Conservation (phyloP, 495 filamentous ascomycete species). For the Penicillium arizonense region DNA sequence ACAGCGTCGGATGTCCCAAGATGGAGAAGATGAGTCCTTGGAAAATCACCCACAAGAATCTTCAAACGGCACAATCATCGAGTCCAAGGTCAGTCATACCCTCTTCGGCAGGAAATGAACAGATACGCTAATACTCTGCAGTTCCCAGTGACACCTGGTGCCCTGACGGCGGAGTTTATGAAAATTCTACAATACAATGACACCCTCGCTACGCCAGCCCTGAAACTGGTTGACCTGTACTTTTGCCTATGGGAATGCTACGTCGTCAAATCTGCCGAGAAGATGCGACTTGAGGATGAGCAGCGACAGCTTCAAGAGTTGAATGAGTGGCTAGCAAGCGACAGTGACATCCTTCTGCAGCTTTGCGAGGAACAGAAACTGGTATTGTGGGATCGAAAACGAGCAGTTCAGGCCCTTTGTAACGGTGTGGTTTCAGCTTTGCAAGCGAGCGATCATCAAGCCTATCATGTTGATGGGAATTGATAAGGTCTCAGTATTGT, state of each 20-base stretch:
- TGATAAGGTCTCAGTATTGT: not conserved
- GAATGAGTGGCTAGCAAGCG: slow-evolving; percentile 7
- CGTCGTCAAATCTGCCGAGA: not conserved
- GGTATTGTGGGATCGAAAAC: slow-evolving; percentile 1
- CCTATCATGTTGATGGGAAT: not conserved
- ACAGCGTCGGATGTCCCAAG: not conserved
- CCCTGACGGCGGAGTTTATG: too few species aligned
- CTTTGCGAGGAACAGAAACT: not conserved
- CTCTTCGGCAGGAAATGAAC: too few species aligned
- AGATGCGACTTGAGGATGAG: slow-evolving; percentile 1
- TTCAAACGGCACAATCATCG: too few species aligned
- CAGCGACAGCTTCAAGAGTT: not conserved
- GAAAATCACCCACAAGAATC: too few species aligned
- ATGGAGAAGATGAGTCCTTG: not conserved
- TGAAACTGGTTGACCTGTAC: not conserved
- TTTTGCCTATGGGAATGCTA: not conserved
- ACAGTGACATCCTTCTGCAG: slow-evolving; percentile 2
- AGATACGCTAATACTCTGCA: too few species aligned
- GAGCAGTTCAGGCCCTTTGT: not conserved
- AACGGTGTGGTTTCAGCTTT: slow-evolving; percentile 1
- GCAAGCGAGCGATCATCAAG: slow-evolving; percentile 1
- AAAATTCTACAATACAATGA: too few species aligned
- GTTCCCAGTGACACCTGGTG: too few species aligned
- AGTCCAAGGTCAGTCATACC: too few species aligned
- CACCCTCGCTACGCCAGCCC: not conserved